Percentiles rank a stretch among this genome's conserved stretches.
Conservation (phyloP, 1,139 yeast species). For the Tardiomyces blankii region DNA sequence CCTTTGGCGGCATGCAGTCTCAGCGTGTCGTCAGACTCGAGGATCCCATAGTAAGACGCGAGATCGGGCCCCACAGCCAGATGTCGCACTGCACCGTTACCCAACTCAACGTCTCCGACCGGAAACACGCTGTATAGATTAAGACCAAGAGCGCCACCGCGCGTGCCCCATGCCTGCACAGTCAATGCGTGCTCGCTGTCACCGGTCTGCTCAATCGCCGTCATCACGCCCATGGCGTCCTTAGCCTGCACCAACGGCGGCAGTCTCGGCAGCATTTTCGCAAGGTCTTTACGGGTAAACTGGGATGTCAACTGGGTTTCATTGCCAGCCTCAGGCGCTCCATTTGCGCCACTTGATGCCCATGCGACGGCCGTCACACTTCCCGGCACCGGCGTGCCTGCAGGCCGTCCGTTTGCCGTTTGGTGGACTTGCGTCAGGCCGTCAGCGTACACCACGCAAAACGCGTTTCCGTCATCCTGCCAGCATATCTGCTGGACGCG, state of each 20-base stretch:
- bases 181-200: slow-evolving; percentile 13
- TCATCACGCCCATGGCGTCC: slow-evolving; percentile 1
- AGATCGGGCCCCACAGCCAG: not conserved
- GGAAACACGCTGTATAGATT: not conserved
- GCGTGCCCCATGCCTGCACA: slow-evolving; percentile 4
- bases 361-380: not conserved
- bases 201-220: slow-evolving; percentile 10
- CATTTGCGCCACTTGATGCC: not conserved
- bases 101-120: not conserved
- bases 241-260: slow-evolving; percentile 2
- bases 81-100: not conserved
- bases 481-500: not conserved
- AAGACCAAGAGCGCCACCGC: slow-evolving; percentile 1
- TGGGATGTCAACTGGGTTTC: not conserved
- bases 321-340: not conserved
- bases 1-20: slow-evolving; percentile 3
- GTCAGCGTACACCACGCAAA: not conserved
- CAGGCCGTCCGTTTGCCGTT: not conserved
- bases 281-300: not conserved
- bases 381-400: not conserved
- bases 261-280: slow-evolving; percentile 4
- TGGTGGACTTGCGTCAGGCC: not conserved
- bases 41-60: not conserved
- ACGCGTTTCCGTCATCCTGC: not conserved
- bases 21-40: not conserved